These are phyloP conservation scores for Pseudovirgaria hyperparasitica DNA, from an alignment of 2,329 filamentous ascomycete genomes.

Conservation along the genomic window DNA sequence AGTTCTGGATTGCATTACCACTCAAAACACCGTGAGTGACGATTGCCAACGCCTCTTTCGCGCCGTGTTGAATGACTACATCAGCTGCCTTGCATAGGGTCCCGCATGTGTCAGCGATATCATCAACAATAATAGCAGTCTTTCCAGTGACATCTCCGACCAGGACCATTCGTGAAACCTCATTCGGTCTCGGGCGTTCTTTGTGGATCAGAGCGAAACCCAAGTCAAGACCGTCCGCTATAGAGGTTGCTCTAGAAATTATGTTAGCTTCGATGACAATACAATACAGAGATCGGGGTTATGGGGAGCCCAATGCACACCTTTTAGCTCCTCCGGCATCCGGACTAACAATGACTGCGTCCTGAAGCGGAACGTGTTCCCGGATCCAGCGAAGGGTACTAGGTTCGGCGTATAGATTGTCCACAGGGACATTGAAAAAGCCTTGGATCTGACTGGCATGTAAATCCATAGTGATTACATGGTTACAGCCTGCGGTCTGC, in stretches of 20 bases:
- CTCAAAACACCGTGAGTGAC: slow-evolving; percentile 90
- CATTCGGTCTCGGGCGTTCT: slow-evolving; percentile 81
- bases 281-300: neutral
- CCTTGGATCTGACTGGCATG: slow-evolving; percentile 94
- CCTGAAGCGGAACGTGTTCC: slow-evolving; percentile 67
- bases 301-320: slow-evolving; percentile 33
- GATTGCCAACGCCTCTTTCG: slow-evolving; percentile 80
- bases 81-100: slow-evolving; percentile 80
- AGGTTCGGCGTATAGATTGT: slow-evolving; percentile 86
- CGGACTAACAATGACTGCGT: slow-evolving; percentile 88
- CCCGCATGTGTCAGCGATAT: slow-evolving; percentile 95
- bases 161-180: slow-evolving; percentile 89
- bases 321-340: slow-evolving; percentile 87
- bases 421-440: slow-evolving; percentile 77
- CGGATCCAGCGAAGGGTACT: slow-evolving; percentile 85
- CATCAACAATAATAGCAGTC: slow-evolving; percentile 90
- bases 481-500: slow-evolving; percentile 83
- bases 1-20: slow-evolving; percentile 73
- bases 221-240: slow-evolving; percentile 81
- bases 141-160: slow-evolving; percentile 87
- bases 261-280: slow-evolving; percentile 2
- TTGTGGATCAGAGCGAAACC: slow-evolving; percentile 95
- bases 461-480: slow-evolving; percentile 95
- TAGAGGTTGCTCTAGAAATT: slow-evolving; percentile 59
- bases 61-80: slow-evolving; percentile 76